These are phyloP conservation scores for Lachancea quebecensis DNA, from an alignment of 805 yeast genomes.

Conservation along the genomic window DNA sequence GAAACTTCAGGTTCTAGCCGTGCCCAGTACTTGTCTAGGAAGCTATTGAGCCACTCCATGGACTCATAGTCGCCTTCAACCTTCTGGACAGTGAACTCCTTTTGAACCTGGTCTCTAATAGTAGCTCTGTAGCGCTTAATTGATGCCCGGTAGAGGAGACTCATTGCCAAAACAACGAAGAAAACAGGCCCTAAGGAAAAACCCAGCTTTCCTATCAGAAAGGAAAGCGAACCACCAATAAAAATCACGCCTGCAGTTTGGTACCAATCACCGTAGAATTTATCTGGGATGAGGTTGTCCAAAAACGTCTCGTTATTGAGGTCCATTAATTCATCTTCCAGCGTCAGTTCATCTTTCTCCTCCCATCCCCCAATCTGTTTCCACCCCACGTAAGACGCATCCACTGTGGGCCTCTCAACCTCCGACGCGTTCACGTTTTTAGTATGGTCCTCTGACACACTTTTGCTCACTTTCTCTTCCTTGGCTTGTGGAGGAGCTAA, in stretches of 20 bases:
- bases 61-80: constrained; percentile 88
- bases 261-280: constrained; percentile 90
- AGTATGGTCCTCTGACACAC: constrained; percentile 16
- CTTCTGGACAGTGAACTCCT: constrained; percentile 72
- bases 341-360: constrained; percentile 53
- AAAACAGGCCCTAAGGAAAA: constrained; percentile 79
- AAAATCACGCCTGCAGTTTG: constrained; percentile 74
- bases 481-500: constrained; percentile 16
- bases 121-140: constrained; percentile 69
- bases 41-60: constrained; percentile 90
- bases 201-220: constrained; percentile 69
- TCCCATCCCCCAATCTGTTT: constrained; percentile 88
- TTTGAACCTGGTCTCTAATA: constrained; percentile 73
- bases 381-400: constrained; percentile 84
- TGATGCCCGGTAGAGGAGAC: constrained; percentile 75
- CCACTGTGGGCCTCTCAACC: constrained; percentile 18
- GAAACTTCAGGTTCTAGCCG: constrained; percentile 84
- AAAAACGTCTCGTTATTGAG: constrained; percentile 65
- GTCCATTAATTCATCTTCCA: constrained; percentile 67
- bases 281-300: constrained; percentile 69
- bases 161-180: constrained; percentile 53
- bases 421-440: constrained; percentile 10
- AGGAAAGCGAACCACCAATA: constrained; percentile 63
- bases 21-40: constrained; percentile 87
- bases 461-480: constrained; percentile 15